phyloP scores from a whole-genome alignment of 2,329 filamentous ascomycete genomes.

The Cercospora sp. region DNA sequence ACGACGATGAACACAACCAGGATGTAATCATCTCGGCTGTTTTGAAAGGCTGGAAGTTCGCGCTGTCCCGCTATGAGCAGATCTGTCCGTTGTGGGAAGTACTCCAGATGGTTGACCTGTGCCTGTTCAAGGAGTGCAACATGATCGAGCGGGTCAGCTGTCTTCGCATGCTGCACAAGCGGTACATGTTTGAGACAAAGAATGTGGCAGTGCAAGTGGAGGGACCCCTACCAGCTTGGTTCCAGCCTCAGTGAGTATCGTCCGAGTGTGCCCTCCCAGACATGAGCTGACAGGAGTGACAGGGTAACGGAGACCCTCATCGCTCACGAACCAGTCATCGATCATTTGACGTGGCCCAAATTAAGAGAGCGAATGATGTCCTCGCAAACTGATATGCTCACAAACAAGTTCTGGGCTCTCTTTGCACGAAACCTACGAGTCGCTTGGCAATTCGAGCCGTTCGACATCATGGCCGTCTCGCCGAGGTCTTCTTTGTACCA shows the following conservation, averaged over 20 bases:
- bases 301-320: constrained; percentile 27
- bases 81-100: constrained; percentile 28
- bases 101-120: constrained; percentile 26
- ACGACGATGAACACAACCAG: constrained; percentile 29
- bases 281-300: constrained; percentile 10
- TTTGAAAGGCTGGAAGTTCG: constrained; percentile 27
- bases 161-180: constrained; percentile 29
- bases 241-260: constrained; percentile 25
- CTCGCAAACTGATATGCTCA: constrained; percentile 23
- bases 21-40: constrained; percentile 26
- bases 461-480: constrained; percentile 23
- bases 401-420: constrained; percentile 28
- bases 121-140: constrained; percentile 28
- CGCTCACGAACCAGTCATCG: constrained; percentile 29
- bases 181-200: constrained; percentile 28
- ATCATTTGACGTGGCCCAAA: constrained; percentile 28
- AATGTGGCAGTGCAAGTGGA: constrained; percentile 22
- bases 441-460: constrained; percentile 25
- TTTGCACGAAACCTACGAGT: constrained; percentile 25
- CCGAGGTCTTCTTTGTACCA: constrained; percentile 22
- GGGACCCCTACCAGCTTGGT: constrained; percentile 28
- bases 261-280: background rate
- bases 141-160: constrained; percentile 27
- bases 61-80: constrained; percentile 25
- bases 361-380: constrained; percentile 25